Base-by-base conservation (phyloP, 768 basidiomycete genomes). In the Pilatotrama ljubarskyi region DNA sequence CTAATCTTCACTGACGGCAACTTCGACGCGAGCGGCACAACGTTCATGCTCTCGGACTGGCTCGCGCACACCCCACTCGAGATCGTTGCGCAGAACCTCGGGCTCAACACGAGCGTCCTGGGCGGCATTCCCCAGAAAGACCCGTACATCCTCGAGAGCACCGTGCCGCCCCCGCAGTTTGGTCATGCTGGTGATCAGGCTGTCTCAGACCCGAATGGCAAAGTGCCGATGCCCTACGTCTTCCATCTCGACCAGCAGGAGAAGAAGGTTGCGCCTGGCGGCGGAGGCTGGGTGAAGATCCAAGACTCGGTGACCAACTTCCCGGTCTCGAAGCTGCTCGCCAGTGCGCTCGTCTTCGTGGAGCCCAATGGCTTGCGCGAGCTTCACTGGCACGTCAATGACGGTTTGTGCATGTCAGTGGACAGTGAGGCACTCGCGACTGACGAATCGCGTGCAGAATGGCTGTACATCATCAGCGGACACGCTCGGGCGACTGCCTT, bases 1-100 rank as follows among this genome's bases (percentile, higher is more conserved):
- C 65, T 69, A 26, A 65, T 69, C 57, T 69, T 69, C 65, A 63
- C 68, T 3, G 66, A 69, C 58, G 68, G 68, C 55, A 65, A 69
- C 68, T 69, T 69, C 61, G 68, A 69, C 49, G 66, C 65, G n/a
- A 43, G 55, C 14, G 68, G 68, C 43, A 69, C 68, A n/a, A 69
- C 68, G 18, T 69, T 69, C 62, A 69, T 68, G 68, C 61, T 69
- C n/a, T 68, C 68, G 1, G 68, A 69, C 58, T 69, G 68, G 68
- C 66, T 69, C 59, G 66, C 65, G 26, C 68, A 63, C 58, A 69
- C 68, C n/a, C 68, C 68, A 37, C 65, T 69, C 18, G 66, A 66
- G 49, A 56, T 69, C 37, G 65, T 69, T 48, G 68, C 68, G 6
- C 64, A 69, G 65, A 69, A 66, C 56, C 51, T 69, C 44, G 68